Evolutionary conservation across 2,329 filamentous ascomycete species (phyloP).

Genomic region (Scolecobasidium constrictum): DNA sequence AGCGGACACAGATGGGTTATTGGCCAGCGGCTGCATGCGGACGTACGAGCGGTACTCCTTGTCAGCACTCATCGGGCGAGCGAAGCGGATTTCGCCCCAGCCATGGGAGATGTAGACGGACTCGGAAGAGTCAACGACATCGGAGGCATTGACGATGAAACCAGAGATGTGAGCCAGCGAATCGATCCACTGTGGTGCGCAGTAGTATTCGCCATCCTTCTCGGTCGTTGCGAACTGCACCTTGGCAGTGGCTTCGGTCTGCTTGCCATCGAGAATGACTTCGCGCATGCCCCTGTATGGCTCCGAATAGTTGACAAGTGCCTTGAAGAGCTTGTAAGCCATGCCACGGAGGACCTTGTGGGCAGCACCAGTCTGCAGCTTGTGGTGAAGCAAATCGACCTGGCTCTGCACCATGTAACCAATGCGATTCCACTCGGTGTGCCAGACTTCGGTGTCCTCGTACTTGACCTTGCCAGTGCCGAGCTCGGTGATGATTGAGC

Average conservation of each 20-base stretch:
- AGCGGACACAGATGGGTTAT: slow-evolving; percentile 39
- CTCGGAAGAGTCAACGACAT: slow-evolving; percentile 46
- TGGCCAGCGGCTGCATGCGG: slow-evolving; percentile 46
- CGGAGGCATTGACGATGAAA: slow-evolving; percentile 50
- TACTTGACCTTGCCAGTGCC: slow-evolving; percentile 51
- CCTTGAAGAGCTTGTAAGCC: slow-evolving; percentile 64
- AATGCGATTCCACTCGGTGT: slow-evolving; percentile 54
- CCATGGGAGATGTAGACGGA: slow-evolving; percentile 52
- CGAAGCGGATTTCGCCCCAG: slow-evolving; percentile 48
- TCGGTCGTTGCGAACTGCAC: slow-evolving; percentile 45
- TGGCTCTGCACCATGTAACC: slow-evolving; percentile 47
- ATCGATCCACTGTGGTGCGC: slow-evolving; percentile 50
- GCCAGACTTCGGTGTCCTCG: slow-evolving; percentile 50
- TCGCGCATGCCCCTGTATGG: slow-evolving; percentile 49
- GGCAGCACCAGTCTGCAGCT: slow-evolving; percentile 53
- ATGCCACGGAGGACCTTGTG: slow-evolving; percentile 65
- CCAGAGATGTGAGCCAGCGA: slow-evolving; percentile 46
- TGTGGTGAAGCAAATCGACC: slow-evolving; percentile 55
- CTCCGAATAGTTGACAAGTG: slow-evolving; percentile 45
- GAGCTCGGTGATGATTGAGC: slow-evolving; percentile 48
- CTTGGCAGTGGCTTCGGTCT: slow-evolving; percentile 43
- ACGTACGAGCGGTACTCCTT: slow-evolving; percentile 50
- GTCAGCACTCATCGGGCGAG: slow-evolving; percentile 39
- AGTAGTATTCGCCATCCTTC: slow-evolving; percentile 45
- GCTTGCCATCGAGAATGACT: slow-evolving; percentile 45